phyloP scores from a whole-genome alignment of 352 stramenopile species.

The Aphanomyces cochlioides region DNA sequence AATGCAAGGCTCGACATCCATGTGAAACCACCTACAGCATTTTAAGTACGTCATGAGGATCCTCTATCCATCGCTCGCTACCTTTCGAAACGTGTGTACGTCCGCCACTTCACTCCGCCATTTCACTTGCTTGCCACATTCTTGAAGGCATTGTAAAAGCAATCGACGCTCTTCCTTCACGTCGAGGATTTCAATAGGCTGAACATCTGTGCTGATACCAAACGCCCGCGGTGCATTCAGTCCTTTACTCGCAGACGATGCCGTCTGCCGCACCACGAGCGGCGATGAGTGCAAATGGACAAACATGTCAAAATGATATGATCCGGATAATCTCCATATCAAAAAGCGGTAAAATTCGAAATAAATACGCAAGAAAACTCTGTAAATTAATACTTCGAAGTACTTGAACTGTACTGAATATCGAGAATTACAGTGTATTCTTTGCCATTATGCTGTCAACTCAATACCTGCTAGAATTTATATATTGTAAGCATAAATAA shows the following conservation, averaged over 20 bases:
- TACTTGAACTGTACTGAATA: not conserved
- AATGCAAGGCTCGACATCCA: constrained; percentile 71
- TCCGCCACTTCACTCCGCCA: constrained; percentile 79
- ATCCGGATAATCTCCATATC: not conserved
- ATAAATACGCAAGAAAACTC: not conserved
- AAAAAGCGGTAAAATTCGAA: not conserved
- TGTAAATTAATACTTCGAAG: not conserved
- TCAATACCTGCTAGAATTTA: no score
- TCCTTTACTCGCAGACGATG: constrained; percentile 55
- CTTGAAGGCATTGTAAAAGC: constrained; percentile 66
- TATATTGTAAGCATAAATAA: no score
- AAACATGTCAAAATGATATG: constrained; percentile 42
- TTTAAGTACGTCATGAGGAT: not conserved
- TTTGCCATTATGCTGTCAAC: no score
- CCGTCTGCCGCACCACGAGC: constrained; percentile 61
- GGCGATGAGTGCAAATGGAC: constrained; percentile 81
- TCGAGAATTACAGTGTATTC: no score
- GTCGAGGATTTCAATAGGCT: constrained; percentile 83
- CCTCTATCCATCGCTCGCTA: not conserved
- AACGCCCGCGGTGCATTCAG: constrained; percentile 37
- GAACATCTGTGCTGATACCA: constrained; percentile 42
- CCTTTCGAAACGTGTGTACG: constrained; percentile 75
- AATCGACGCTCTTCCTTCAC: constrained; percentile 72
- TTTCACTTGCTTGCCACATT: constrained; percentile 55
- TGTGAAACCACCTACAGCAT: constrained; percentile 48